A percentile compares a stretch with the other conserved stretches of the same genome.
phyloP scores from a whole-genome alignment of 768 basidiomycete species.

The Leccinum disarticulatum region DNA sequence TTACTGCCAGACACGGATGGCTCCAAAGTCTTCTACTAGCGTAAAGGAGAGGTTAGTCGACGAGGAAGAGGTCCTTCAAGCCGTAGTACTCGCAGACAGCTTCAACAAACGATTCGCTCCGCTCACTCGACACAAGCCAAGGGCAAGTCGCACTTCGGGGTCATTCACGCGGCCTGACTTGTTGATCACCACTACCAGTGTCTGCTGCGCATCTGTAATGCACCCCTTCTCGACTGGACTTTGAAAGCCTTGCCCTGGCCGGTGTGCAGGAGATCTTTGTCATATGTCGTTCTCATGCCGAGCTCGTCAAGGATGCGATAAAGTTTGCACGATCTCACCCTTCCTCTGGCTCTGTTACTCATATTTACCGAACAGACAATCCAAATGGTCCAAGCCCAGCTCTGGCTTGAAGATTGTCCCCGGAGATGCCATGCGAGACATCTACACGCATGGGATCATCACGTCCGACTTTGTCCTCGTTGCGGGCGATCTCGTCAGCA shows the following conservation, averaged over 20 bases:
- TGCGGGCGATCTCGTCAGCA: slow-evolving; percentile 90
- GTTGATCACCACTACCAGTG: slow-evolving; percentile 51
- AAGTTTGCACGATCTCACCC: slow-evolving; percentile 49
- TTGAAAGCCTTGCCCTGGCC: slow-evolving; percentile 91
- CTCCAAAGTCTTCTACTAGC: slow-evolving; percentile 52
- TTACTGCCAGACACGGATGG: slow-evolving; percentile 44
- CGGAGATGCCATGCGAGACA: slow-evolving; percentile 91
- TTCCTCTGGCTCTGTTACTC: slow-evolving; percentile 12
- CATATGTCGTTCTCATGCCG: slow-evolving; percentile 88
- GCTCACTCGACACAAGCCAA: slow-evolving; percentile 82
- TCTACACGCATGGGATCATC: slow-evolving; percentile 89
- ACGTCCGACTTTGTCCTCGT: slow-evolving; percentile 91
- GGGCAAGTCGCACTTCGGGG: slow-evolving; percentile 50
- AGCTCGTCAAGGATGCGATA: slow-evolving; percentile 82
- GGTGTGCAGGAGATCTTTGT: slow-evolving; percentile 97
- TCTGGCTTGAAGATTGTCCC: slow-evolving; percentile 81
- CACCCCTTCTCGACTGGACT: slow-evolving; percentile 92
- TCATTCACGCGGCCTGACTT: slow-evolving; percentile 15
- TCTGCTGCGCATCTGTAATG: slow-evolving; percentile 91
- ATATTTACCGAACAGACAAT: slow-evolving; percentile 49
- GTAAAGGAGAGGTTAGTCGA: slow-evolving; percentile 66
- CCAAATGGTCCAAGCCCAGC: slow-evolving; percentile 81
- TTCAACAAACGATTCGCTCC: slow-evolving; percentile 94
- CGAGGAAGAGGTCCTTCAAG: slow-evolving; percentile 88
- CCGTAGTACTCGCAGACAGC: slow-evolving; percentile 93